A percentile compares a stretch with the other conserved stretches of the same genome.
phyloP scores from a whole-genome alignment of 2,329 filamentous ascomycete genomes.

The Colletotrichum phormii region DNA sequence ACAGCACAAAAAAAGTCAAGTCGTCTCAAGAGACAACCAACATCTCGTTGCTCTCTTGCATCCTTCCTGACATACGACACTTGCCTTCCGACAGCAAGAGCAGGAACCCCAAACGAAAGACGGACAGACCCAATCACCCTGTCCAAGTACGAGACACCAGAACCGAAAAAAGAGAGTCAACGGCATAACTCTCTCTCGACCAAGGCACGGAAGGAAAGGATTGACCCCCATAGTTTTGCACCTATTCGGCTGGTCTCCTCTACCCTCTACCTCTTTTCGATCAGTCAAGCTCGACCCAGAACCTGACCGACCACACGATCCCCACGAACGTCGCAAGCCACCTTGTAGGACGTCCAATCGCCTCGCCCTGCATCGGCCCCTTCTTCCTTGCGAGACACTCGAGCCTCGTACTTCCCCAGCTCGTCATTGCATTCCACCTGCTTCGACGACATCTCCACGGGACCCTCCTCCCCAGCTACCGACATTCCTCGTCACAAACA shows the following conservation, averaged over 20 bases:
- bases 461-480: slow-evolving; percentile 36
- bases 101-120: neutral
- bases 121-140: neutral
- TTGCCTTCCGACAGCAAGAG: slow-evolving; percentile 11
- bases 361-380: slow-evolving; percentile 15
- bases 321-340: slow-evolving; percentile 29
- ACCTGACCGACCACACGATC: slow-evolving; percentile 20
- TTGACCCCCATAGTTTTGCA: slow-evolving; percentile 24
- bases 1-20: neutral
- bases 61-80: slow-evolving; percentile 1
- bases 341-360: slow-evolving; percentile 5
- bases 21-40: neutral
- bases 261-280: neutral
- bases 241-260: slow-evolving; percentile 23
- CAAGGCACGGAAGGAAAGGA: slow-evolving; percentile 31
- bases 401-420: slow-evolving; percentile 6
- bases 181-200: slow-evolving; percentile 6
- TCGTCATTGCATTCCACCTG: slow-evolving; percentile 35
- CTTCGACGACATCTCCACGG: slow-evolving; percentile 35
- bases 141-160: neutral
- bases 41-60: neutral
- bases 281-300: slow-evolving; percentile 3
- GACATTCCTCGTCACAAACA: slow-evolving; percentile 34
- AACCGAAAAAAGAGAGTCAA: slow-evolving; percentile 12
- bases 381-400: slow-evolving; percentile 18